Evolutionary conservation across 176 grass and related monocot species (phyloP), one percentile per base, ranked within the genome.

Genomic region (Triticum aestivum): DNA sequence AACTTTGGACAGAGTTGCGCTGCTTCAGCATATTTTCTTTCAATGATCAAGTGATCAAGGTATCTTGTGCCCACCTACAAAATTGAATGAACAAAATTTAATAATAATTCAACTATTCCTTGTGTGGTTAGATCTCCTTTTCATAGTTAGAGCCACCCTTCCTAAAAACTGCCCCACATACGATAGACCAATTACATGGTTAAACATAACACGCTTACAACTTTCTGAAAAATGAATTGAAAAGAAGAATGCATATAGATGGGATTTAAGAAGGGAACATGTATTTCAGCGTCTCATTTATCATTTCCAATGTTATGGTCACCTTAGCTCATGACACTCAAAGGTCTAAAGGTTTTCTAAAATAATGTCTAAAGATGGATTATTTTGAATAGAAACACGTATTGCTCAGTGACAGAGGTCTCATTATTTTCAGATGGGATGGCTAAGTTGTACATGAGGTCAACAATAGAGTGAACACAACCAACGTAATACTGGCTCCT

Each of bases 11-110:
- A 99, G 84, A 91, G 90, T 51, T 90, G 82, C 69, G 97, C 97
- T 83, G 97, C 97, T 89, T 99, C 94, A 82, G 94, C 90, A 70
- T 99, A 96, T 82, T 94, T 99, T 79, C 94, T 94, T 94, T 92
- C 92, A 85, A 99, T 79, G 83, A 99, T 96, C 86, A 99, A 92
- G 85, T 94, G 85, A 89, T 99, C 97, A 83, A 99, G 97, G 83
- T 99, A 99, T 85, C 87, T 93, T 78, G 92, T 90, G 77, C 97
- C 97, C 61, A 99, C 94, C 97, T 59, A 88, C 44, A 15, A 83
- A 79, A 82, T 70, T 70, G 35, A 47, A 92, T 54, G 3, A 87
- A 88, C 17, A 84, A 72, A 79, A 59, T 27, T 80, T 70, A 85
- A 85, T 62, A 86, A 59, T 62, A 83, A 32, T 74, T 63, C 3